phyloP scores from a whole-genome alignment of 208 protist genomes.

The Leishmania turanica region DNA sequence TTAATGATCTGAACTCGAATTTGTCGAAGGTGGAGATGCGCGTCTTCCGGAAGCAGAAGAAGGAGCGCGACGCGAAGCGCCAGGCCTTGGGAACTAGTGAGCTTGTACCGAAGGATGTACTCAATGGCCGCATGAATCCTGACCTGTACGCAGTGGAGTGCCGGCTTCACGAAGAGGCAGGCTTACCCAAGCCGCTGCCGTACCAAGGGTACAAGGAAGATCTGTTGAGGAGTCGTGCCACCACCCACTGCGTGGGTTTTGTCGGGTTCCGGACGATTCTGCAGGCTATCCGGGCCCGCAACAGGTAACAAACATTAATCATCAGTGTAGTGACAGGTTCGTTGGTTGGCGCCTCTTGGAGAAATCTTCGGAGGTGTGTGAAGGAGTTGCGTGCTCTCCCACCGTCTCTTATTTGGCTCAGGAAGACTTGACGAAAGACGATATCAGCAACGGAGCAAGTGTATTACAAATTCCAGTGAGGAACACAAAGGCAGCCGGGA shows the following conservation, averaged over 20 bases:
- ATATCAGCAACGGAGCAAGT: neutral
- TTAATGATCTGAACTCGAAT: constrained; percentile 83
- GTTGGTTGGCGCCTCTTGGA: neutral
- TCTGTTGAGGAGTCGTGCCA: constrained; percentile 22
- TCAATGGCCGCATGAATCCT: constrained; percentile 70
- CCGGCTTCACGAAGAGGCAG: constrained; percentile 77
- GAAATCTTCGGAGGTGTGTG: neutral
- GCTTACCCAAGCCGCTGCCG: constrained; percentile 66
- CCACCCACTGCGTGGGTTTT: constrained; percentile 69
- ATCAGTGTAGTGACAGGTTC: neutral
- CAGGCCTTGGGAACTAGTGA: constrained; percentile 35
- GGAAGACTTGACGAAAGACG: neutral
- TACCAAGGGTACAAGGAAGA: constrained; percentile 58
- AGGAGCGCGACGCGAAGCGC: constrained; percentile 39
- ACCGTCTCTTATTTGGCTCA: neutral
- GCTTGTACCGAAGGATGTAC: constrained; percentile 53
- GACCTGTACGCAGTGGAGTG: constrained; percentile 86
- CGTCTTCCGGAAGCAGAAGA: constrained; percentile 68
- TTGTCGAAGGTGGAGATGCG: constrained; percentile 85
- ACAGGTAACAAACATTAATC: constrained; percentile 21
- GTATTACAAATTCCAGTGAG: neutral
- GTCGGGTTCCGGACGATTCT: constrained; percentile 67
- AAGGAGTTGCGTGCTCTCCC: neutral
- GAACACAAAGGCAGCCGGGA: neutral
- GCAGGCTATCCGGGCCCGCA: constrained; percentile 38